Evolutionary conservation across 2,329 filamentous ascomycete species (phyloP).

Genomic region (Ophiostoma perfectum): DNA sequence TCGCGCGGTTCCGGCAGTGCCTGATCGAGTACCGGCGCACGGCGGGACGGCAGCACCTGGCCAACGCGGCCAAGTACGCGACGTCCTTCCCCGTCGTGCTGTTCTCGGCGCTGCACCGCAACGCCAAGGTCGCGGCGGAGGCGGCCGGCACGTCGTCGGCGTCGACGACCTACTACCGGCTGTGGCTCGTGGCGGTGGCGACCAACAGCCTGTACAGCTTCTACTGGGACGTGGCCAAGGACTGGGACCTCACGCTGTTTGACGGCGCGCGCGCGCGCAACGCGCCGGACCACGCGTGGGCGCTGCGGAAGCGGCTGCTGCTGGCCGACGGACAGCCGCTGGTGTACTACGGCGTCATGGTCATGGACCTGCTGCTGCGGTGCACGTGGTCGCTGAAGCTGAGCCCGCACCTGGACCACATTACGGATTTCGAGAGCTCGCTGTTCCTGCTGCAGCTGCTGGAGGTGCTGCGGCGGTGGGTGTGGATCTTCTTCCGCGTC

Average conservation of each 20-base stretch:
- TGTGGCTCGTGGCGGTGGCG: constrained; percentile 67
- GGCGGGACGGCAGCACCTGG: constrained; percentile 70
- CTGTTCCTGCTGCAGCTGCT: constrained; percentile 83
- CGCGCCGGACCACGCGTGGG: constrained; percentile 64
- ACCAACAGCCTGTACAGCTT: constrained; percentile 92
- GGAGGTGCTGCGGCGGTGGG: constrained; percentile 83
- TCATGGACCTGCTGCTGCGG: constrained; percentile 71
- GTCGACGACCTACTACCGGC: constrained; percentile 43
- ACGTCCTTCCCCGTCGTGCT: constrained; percentile 89
- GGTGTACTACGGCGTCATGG: constrained; percentile 78
- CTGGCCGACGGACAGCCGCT: constrained; percentile 53
- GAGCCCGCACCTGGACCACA: constrained; percentile 71
- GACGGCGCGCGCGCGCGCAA: constrained; percentile 51
- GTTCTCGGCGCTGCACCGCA: constrained; percentile 66
- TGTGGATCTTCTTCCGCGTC: constrained; percentile 95
- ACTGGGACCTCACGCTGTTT: constrained; percentile 92
- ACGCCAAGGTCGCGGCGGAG: constrained; percentile 43
- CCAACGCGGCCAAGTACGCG: constrained; percentile 93
- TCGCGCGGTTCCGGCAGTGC: constrained; percentile 88
- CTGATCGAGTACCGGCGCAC: constrained; percentile 80
- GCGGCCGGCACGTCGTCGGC: constrained; percentile 23
- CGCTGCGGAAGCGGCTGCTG: constrained; percentile 66
- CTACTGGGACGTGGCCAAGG: constrained; percentile 95
- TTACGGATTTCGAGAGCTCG: constrained; percentile 80
- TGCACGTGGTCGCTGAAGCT: constrained; percentile 92